A percentile compares a stretch with the other conserved stretches of the same genome.
phyloP scores from a whole-genome alignment of 306 rosid genomes.

The Fagus sylvatica region DNA sequence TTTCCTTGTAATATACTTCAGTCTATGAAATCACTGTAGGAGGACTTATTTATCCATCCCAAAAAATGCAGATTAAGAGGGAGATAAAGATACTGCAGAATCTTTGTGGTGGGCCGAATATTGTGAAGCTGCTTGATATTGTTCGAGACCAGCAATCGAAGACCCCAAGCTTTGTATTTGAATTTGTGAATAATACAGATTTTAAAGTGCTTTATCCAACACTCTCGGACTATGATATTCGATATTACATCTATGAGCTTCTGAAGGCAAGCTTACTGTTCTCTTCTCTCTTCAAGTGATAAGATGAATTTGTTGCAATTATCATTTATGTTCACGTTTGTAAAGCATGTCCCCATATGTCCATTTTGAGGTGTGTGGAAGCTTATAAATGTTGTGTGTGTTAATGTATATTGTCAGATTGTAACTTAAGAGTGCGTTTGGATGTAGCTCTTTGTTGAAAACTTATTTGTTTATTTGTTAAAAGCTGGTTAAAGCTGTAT shows the following conservation, averaged over 20 bases:
- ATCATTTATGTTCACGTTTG: not conserved
- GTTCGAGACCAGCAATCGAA: constrained; percentile 95
- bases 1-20: not conserved
- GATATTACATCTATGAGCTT: constrained; percentile 82
- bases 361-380: constrained; percentile 8
- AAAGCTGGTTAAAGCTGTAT: too few species aligned
- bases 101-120: constrained; percentile 92
- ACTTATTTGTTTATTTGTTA: too few species aligned
- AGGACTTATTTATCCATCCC: constrained; percentile 1
- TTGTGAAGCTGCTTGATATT: constrained; percentile 88
- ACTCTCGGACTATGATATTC: constrained; percentile 73
- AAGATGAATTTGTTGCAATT: not conserved
- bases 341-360: not conserved
- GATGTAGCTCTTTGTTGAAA: too few species aligned
- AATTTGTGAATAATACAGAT: constrained; percentile 86
- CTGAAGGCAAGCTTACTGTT: constrained; percentile 59
- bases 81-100: constrained; percentile 92
- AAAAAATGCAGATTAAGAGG: constrained; percentile 79
- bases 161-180: constrained; percentile 89
- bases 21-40: not conserved
- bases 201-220: constrained; percentile 92
- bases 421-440: too few species aligned
- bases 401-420: not conserved
- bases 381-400: not conserved
- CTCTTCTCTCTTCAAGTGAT: constrained; percentile 9